A percentile compares a stretch with the other conserved stretches of the same genome.
Conservation (phyloP, 495 filamentous ascomycete species). For the Aspergillus cristatus region DNA sequence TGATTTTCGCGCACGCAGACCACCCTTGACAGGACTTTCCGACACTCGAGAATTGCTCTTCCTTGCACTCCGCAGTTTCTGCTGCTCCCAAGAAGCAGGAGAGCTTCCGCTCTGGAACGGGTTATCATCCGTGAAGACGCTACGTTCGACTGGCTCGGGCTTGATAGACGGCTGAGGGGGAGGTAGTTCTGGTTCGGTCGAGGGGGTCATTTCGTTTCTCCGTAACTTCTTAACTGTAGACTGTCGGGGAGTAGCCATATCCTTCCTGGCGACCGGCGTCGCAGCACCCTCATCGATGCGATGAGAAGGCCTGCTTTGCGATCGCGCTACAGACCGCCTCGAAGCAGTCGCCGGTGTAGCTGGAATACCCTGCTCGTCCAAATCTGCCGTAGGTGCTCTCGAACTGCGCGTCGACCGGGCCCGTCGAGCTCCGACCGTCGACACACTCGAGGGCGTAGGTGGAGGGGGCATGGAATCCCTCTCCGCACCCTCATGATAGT, state of each 20-base stretch:
- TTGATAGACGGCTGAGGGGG: conserved; percentile 21
- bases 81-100: conserved; percentile 30
- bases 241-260: conserved; percentile 23
- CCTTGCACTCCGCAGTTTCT: conserved; percentile 26
- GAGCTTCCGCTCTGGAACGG: conserved; percentile 86
- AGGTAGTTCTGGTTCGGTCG: conserved; percentile 29
- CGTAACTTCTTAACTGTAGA: conserved; percentile 41
- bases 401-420: conserved; percentile 31
- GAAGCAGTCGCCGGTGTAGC: conserved; percentile 23
- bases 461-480: conserved; percentile 38
- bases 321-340: conserved; percentile 23
- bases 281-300: conserved; percentile 1
- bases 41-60: conserved; percentile 39
- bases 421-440: conserved; percentile 33
- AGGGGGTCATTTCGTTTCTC: conserved; percentile 47
- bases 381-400: conserved; percentile 27
- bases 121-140: conserved; percentile 78
- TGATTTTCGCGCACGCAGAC: conserved; percentile 28
- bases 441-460: conserved; percentile 34
- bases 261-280: conserved; percentile 22
- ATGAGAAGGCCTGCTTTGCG: conserved; percentile 39
- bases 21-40: conserved; percentile 26
- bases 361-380: conserved; percentile 21
- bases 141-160: conserved; percentile 25
- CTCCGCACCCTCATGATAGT: conserved; percentile 4